These are phyloP conservation scores for Chaetothyriales sp. DNA, from an alignment of 2,329 filamentous ascomycete genomes.

Conservation along the genomic window DNA sequence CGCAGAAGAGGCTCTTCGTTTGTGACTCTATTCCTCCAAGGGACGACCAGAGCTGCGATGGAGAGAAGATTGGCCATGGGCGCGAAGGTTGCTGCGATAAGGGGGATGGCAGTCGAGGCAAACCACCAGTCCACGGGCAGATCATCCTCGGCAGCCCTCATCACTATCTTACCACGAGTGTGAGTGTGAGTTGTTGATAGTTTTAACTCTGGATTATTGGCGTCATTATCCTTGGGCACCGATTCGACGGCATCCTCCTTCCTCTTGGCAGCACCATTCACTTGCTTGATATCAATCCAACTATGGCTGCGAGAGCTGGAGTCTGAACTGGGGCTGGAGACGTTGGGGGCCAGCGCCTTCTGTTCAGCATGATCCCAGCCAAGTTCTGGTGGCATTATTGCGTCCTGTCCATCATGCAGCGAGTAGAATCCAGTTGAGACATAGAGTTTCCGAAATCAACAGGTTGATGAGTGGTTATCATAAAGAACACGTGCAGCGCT, in stretches of 20 bases:
- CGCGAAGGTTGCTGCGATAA: slow-evolving; percentile 71
- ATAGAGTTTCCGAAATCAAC: not conserved
- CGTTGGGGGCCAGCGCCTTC: slow-evolving; percentile 7
- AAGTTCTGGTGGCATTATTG: slow-evolving; percentile 1
- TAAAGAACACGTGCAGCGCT: not conserved
- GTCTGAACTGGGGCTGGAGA: not conserved
- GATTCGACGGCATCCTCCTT: not conserved
- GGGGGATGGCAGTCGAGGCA: slow-evolving; percentile 46
- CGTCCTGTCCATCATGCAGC: not conserved
- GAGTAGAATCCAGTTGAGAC: not conserved
- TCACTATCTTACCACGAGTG: slow-evolving; percentile 18
- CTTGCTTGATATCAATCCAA: not conserved
- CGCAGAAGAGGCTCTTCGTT: slow-evolving; percentile 33
- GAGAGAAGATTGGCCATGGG: slow-evolving; percentile 80
- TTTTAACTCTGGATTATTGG: not conserved
- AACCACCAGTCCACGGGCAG: slow-evolving; percentile 36
- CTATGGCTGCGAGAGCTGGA: slow-evolving; percentile 4
- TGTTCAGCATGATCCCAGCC: slow-evolving; percentile 12
- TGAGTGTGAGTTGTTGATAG: not conserved
- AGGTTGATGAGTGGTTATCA: not conserved
- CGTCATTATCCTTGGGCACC: not conserved
- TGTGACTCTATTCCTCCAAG: slow-evolving; percentile 51
- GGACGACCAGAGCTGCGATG: slow-evolving; percentile 69
- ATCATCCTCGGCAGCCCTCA: slow-evolving; percentile 30
- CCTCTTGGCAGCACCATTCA: not conserved